Base-by-base conservation (phyloP, 345 rosid genomes). In the Noccaea bulbosa region DNA sequence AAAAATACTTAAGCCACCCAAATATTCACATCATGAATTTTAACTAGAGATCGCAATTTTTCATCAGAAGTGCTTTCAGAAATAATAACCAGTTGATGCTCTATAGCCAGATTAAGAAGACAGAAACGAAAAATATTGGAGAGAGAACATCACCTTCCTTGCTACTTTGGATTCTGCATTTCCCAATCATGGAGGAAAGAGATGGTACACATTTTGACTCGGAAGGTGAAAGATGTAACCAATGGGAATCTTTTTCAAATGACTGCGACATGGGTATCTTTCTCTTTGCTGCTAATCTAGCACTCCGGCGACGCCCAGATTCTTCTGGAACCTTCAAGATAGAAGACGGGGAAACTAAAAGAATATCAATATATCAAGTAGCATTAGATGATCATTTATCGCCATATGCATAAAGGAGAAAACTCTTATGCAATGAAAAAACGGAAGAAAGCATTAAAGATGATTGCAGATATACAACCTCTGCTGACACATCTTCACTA, bases 301-400 rank as follows among this genome's bases (percentile, higher is more conserved):
- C 83, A 81, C 94, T 87, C 67, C 96, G 82, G 56, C 94, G 85
- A 48, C 81, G 84, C 54, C 92, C 85, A 73, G 87, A 84, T 81
- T 85, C 95, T 76, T 89, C 91, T 71, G 85, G 77, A 67, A 84
- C 72, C 72, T 73, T 59, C 64, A 65, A 39, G 62, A 67, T 54
- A 74, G 37, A 58, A 38, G 62, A 17, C 1, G 20, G 20, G 20
- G 20, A 17, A 17, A 17, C 20, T 17, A 17, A 17, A 17, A 17
- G 20, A 17, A 17, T 17, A 17, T 17, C 20, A 17, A 17, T 17
- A 17, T 17, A 17, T 17, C 20, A 17, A 17, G 0, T 17, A 17
- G 20, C 20, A 17, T 17, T 15, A 57, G 22, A 46, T 55, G 38
- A 15, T 34, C 65, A 8, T 54, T 47, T 24, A 7, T 11, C 35